phyloP scores from a whole-genome alignment of 176 grass and related monocot species.

The Pontederia paniculata region DNA sequence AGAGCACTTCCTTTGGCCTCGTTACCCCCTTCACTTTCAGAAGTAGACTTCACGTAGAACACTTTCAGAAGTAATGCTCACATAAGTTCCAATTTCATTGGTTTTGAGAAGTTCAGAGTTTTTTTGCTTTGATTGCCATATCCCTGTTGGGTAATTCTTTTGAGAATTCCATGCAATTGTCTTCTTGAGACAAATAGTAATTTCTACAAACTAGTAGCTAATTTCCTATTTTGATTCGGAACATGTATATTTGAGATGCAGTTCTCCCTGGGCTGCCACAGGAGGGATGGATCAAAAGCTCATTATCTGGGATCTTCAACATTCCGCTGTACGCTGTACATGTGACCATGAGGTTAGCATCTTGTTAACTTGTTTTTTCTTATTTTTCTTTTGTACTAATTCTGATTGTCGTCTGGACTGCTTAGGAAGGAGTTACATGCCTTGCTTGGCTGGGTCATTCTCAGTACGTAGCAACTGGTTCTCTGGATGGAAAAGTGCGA shows the following conservation, averaged over 20 bases:
- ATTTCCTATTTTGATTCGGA: not conserved
- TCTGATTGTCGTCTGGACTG: not conserved
- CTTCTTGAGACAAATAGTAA: too few species aligned
- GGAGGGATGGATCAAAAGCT: slow-evolving; percentile 75
- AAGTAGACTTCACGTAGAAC: too few species aligned
- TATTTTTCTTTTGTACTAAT: not conserved
- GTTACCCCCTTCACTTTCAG: too few species aligned
- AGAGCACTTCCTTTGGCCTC: too few species aligned
- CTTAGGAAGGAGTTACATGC: slow-evolving; percentile 57
- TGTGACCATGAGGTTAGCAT: slow-evolving; percentile 57
- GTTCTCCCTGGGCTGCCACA: slow-evolving; percentile 54
- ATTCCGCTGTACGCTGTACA: slow-evolving; percentile 41
- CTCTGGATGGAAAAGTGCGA: slow-evolving; percentile 57
- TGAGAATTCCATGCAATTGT: too few species aligned
- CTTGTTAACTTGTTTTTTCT: not conserved
- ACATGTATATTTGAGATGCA: slow-evolving; percentile 6
- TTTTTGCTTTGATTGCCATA: too few species aligned
- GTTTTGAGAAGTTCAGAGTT: too few species aligned
- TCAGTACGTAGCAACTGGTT: slow-evolving; percentile 62
- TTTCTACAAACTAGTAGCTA: too few species aligned
- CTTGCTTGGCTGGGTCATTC: slow-evolving; percentile 54
- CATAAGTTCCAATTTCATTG: too few species aligned
- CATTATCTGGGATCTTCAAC: slow-evolving; percentile 65
- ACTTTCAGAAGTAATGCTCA: too few species aligned
- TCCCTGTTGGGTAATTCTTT: too few species aligned